Percentiles rank a stretch among this genome's conserved stretches.
phyloP scores from a whole-genome alignment of 2,329 filamentous ascomycete species.

The Paraconiothyrium sp. region DNA sequence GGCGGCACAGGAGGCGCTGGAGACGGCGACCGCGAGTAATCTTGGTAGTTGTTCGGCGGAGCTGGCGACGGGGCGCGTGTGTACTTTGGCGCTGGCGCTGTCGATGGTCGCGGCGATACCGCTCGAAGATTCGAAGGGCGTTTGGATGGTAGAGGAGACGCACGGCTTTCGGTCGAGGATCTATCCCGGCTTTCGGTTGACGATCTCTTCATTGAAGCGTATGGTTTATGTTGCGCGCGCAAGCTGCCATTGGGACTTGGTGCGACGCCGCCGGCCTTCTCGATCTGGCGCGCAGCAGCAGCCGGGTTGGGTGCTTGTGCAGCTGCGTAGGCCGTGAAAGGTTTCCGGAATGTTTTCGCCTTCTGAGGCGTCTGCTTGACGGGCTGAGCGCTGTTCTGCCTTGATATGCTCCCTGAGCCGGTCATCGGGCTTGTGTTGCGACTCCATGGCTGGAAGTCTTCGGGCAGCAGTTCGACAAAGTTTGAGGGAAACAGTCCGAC shows the following conservation, averaged over 20 bases:
- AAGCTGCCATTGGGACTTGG: slow-evolving; percentile 43
- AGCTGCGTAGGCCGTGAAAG: slow-evolving; percentile 69
- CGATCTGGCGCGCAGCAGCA: slow-evolving; percentile 48
- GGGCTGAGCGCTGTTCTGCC: slow-evolving; percentile 60
- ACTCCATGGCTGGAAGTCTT: slow-evolving; percentile 81
- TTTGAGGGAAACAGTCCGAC: slow-evolving; percentile 96
- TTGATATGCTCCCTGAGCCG: slow-evolving; percentile 56
- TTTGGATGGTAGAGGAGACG: slow-evolving; percentile 36
- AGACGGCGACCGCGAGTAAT: slow-evolving; percentile 33
- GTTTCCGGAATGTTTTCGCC: slow-evolving; percentile 68
- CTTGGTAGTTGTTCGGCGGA: slow-evolving; percentile 37
- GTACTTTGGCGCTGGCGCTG: slow-evolving; percentile 36
- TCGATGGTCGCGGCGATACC: slow-evolving; percentile 52
- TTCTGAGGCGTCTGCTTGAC: slow-evolving; percentile 56
- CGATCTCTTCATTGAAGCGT: slow-evolving; percentile 62
- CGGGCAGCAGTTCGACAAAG: slow-evolving; percentile 89
- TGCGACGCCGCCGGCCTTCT: slow-evolving; percentile 43
- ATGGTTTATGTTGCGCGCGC: slow-evolving; percentile 57
- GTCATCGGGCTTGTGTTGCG: slow-evolving; percentile 62
- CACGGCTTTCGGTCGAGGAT: slow-evolving; percentile 18
- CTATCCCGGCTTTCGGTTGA: slow-evolving; percentile 45
- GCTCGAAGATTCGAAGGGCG: slow-evolving; percentile 45
- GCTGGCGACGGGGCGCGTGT: slow-evolving; percentile 53
- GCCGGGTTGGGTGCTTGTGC: slow-evolving; percentile 54
- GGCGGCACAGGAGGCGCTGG: slow-evolving; percentile 39